Base-by-base conservation (phyloP, 1,139 yeast genomes). In the Kodamaea anthophila region DNA sequence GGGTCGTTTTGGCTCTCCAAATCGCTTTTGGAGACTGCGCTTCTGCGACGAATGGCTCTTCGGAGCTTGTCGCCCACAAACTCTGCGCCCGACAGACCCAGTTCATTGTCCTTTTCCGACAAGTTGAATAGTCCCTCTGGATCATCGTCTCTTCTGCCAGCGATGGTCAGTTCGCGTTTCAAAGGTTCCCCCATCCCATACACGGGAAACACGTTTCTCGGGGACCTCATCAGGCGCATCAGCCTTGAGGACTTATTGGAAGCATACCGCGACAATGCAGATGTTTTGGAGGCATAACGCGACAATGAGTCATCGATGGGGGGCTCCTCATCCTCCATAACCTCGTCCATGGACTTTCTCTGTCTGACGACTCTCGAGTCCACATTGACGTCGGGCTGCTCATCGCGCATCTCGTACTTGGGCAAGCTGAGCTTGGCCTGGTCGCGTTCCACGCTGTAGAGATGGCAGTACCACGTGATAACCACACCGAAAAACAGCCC, bases 151-250 rank as follows among this genome's bases (percentile, higher is more conserved):
- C 29, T 28, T 1, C 65, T 67, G 5, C 56, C 49, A 2, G 84
- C 86, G 33, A 80, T 76, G 0, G 77, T 59, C 28, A 58, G 55
- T 43, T 80, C 88, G 33, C 70, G 58, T 13, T 52, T 53, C 23
- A 70, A 47, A 2, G 88, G 81, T 5, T 61, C 63, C 0, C 83
- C 86, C 88, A 81, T 80, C 2, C 85, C 91, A 41, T 64, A 63
- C 1, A 82, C 87, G 0, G 93, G 93, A 53, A 81, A 82, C 0
- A 80, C 87, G 38, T 84, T 84, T 19, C 70, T 73, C 2, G 91
- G 93, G 1, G 87, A 77, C 40, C 77, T 57, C 3, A 55, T 11
- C 15, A 28, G 26, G 22, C 19, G 23, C n/a, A 18, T 5, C 11
- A 30, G 29, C 13, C 28, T 27, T 22, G 12, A 26, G 31, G 26